Evolutionary conservation across 176 grass and related monocot species (phyloP).

Genomic region (Pontederia paniculata): DNA sequence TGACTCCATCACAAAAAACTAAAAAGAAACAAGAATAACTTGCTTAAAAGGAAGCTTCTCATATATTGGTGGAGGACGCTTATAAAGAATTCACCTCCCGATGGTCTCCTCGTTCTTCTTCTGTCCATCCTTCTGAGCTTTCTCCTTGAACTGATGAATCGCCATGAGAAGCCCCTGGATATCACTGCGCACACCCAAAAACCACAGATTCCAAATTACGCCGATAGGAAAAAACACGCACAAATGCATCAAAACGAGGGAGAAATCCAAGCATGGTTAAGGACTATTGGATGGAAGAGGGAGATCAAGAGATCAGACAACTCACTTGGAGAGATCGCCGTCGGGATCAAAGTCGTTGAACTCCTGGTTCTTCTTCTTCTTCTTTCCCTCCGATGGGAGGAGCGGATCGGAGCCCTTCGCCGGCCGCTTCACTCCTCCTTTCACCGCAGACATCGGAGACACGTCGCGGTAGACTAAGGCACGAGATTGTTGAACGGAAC

Average conservation of each 20-base stretch:
- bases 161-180: slow-evolving; percentile 13
- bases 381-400: neutral
- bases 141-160: slow-evolving; percentile 13
- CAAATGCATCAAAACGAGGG: neutral
- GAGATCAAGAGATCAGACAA: too few species aligned
- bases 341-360: slow-evolving; percentile 1
- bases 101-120: slow-evolving; percentile 73
- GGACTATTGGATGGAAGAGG: too few species aligned
- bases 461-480: too few species aligned
- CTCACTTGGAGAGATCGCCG: slow-evolving; percentile 16
- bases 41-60: neutral
- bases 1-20: neutral
- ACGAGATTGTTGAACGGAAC: too few species aligned
- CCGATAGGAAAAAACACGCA: neutral
- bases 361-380: slow-evolving; percentile 1
- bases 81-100: slow-evolving; percentile 38
- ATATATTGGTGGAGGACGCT: too few species aligned
- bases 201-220: neutral
- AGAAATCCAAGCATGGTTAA: too few species aligned
- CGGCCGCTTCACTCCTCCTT: too few species aligned
- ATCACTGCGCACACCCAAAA: slow-evolving; percentile 1
- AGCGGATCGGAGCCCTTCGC: too few species aligned
- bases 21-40: neutral
- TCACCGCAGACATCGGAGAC: too few species aligned
- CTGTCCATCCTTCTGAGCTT: slow-evolving; percentile 52